phyloP scores from a whole-genome alignment of 2,329 filamentous ascomycete genomes.

The Diaporthe velutina region DNA sequence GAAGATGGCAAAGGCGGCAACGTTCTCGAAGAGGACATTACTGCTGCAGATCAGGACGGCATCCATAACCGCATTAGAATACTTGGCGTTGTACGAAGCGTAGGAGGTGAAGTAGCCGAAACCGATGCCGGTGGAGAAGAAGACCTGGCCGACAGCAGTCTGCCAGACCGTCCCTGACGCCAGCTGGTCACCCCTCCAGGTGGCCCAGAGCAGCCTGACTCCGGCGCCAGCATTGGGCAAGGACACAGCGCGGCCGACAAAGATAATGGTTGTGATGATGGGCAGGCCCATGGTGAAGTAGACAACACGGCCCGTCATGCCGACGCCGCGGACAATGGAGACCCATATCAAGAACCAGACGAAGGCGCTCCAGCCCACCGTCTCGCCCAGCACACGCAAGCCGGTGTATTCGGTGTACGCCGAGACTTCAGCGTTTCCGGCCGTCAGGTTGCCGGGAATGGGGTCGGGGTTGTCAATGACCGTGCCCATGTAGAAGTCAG shows the following conservation, averaged over 20 bases:
- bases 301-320: conserved; percentile 68
- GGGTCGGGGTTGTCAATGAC: conserved; percentile 63
- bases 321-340: conserved; percentile 70
- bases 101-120: conserved; percentile 72
- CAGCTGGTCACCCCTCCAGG: conserved; percentile 63
- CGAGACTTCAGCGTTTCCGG: conserved; percentile 53
- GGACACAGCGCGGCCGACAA: conserved; percentile 66
- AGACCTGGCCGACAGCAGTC: conserved; percentile 70
- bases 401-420: conserved; percentile 62
- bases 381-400: conserved; percentile 64
- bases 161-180: conserved; percentile 68
- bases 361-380: conserved; percentile 69
- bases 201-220: conserved; percentile 60
- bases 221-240: conserved; percentile 67
- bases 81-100: conserved; percentile 68
- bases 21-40: conserved; percentile 69
- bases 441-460: conserved; percentile 53
- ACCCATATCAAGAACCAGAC: conserved; percentile 72
- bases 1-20: conserved; percentile 62
- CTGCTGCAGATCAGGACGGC: conserved; percentile 67
- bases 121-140: conserved; percentile 70
- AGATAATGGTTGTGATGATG: conserved; percentile 67
- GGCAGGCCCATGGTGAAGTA: conserved; percentile 74
- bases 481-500: conserved; percentile 63
- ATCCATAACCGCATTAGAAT: conserved; percentile 71